Evolutionary conservation across 177 flowering plant species (phyloP), one percentile per base, ranked within the genome.

Genomic region (Telopea speciosissima): DNA sequence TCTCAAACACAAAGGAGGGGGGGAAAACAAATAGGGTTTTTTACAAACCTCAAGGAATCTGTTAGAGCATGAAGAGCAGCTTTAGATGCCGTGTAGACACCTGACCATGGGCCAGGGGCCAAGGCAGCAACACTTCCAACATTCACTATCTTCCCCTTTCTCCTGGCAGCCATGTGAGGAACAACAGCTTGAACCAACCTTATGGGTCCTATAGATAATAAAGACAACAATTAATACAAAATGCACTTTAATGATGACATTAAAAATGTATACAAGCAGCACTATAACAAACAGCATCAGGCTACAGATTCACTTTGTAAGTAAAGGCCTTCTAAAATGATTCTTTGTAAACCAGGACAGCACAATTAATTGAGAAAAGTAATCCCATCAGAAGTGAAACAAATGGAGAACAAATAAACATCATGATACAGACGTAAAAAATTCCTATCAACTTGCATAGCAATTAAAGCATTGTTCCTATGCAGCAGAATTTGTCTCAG

Each of bases 111-210:
- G 62, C 78, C 77, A 49, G 87, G 86, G 10, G 79, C 83, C 74
- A 86, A 61, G 49, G 71, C 89, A 62, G 75, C 8, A n/a, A 82
- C 78, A 66, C 99, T 92, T 71, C 97, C 96, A 52, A 95, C 68
- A 68, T 95, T 92, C 33, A 91, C 97, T 31, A 95, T 84, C 80
- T 88, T 92, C 58, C 99, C 99, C 81, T 86, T 85, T 74, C 74
- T 85, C 79, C 89, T 86, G 24, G 85, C 75, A 70, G 86, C 89
- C 97, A 95, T 89, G 81, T 91, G 96, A 66, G 96, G 99, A 42
- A 88, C 87, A 66, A 89, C 97, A 62, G 97, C 90, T 81, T 95
- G 99, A 81, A 92, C 75, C 83, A 95, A 54, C 69, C 97, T 87
- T 85, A 92, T 71, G n/a, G 94, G 21, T 74, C 97, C 98, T 94